Evolutionary conservation across 2,329 filamentous ascomycete genomes (phyloP), one percentile per base, ranked within the genome.

Genomic region (Aspergillus fructus): DNA sequence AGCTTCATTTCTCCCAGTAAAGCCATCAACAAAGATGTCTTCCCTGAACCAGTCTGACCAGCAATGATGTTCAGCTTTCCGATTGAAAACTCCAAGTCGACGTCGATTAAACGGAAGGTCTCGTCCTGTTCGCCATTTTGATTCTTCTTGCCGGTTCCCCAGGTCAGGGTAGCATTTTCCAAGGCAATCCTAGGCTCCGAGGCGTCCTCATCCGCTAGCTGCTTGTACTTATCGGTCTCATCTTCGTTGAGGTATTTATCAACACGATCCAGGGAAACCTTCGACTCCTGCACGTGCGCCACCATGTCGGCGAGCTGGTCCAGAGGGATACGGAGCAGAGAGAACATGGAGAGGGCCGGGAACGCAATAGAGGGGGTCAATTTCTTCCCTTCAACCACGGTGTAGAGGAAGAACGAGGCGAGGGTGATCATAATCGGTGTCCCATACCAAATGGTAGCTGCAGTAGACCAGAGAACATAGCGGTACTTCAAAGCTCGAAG

Each of bases 231-330:
- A 58, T 96, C 91, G 0, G 94, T 99, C 77, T 99, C 94, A 7
- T 94, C 92, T 71, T 99, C 94, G 56, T 83, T 87, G 42, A 99
- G 76, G 68, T 97, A 99, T 66, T 96, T 90, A 70, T 99, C 93
- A 7, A 99, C 91, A 80, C 94, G 93, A 69, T 97, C 93, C 51
- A 99, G 87, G 0, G 94, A 99, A 19, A 99, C 93, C 77, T 96
- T 96, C 23, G 93, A 91, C 76, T 99, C 94, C 77, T 97, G 92
- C 4, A 99, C 93, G 76, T 97, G 94, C 11, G 94, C 94, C 69
- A 97, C 89, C 94, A 99, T 99, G 74, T 99, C 94, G 50, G 94
- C 94, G 53, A 99, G 83, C 76, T 97, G 93, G 73, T 99, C 94
- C 46, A 99, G 80, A 4, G 94, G 94, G 53, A 97, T 90, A 48